phyloP scores from a whole-genome alignment of 352 stramenopile species.

The Peronosclerospora sorghi region DNA sequence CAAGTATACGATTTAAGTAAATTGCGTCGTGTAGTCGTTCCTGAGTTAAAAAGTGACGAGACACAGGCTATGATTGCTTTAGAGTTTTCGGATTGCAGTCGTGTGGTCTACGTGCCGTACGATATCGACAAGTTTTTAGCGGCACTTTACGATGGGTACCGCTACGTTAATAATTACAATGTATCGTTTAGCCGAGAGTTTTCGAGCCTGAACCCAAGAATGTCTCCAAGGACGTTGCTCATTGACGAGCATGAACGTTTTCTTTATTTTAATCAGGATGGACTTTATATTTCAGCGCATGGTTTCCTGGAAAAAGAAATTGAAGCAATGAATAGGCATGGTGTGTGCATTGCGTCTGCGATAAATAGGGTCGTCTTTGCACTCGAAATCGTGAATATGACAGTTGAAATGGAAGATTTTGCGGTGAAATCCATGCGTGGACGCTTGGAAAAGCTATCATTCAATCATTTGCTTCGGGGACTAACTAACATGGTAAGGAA shows the following conservation, averaged over 20 bases:
- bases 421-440: constrained; percentile 26
- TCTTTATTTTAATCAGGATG: constrained; percentile 51
- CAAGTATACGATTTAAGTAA: constrained; percentile 50
- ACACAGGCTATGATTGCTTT: constrained; percentile 38
- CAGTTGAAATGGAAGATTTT: constrained; percentile 56
- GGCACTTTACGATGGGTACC: constrained; percentile 60
- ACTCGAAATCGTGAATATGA: constrained; percentile 66
- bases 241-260: constrained; percentile 37
- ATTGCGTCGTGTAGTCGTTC: constrained; percentile 42
- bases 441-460: constrained; percentile 48
- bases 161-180: constrained; percentile 44
- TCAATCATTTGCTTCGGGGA: constrained; percentile 35
- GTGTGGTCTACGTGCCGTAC: constrained; percentile 45
- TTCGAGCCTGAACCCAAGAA: constrained; percentile 47
- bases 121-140: constrained; percentile 50
- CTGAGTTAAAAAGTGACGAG: constrained; percentile 14
- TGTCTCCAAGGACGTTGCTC: constrained; percentile 42
- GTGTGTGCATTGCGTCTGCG: constrained; percentile 22
- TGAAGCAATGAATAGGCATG: constrained; percentile 40
- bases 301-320: constrained; percentile 45
- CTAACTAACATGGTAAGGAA: constrained; percentile 50
- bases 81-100: constrained; percentile 55
- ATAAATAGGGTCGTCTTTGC: constrained; percentile 59
- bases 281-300: constrained; percentile 48
- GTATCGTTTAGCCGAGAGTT: constrained; percentile 58